A percentile compares a stretch with the other conserved stretches of the same genome.
Conservation (phyloP, 1,284 basidiomycete species). For the Ustilago cynodontis region DNA sequence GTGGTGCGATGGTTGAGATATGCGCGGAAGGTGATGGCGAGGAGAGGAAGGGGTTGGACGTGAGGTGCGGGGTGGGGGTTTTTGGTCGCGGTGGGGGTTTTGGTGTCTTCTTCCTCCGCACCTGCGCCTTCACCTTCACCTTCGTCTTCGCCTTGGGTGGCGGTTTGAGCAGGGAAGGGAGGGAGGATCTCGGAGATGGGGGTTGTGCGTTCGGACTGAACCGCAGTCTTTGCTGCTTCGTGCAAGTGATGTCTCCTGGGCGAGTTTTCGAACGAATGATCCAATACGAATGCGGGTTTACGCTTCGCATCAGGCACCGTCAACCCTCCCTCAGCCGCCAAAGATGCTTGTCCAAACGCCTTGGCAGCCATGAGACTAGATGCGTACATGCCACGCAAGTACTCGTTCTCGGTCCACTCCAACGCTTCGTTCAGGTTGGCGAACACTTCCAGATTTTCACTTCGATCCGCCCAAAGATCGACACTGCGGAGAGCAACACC, state of each 20-base stretch:
- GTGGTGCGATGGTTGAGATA: constrained; percentile 29
- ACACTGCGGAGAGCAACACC: constrained; percentile 72
- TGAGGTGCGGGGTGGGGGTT: constrained; percentile 5
- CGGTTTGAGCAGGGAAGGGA: neutral
- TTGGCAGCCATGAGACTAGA: constrained; percentile 66
- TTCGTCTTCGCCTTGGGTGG: neutral
- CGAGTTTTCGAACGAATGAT: constrained; percentile 78
- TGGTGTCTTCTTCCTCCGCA: neutral
- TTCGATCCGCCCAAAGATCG: constrained; percentile 76
- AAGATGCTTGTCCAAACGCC: constrained; percentile 66
- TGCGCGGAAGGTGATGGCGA: constrained; percentile 60
- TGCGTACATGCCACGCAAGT: constrained; percentile 70
- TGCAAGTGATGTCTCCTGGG: constrained; percentile 81
- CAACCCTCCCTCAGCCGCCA: constrained; percentile 72
- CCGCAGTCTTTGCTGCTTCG: constrained; percentile 76
- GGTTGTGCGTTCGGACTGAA: constrained; percentile 36
- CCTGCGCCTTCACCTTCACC: too few relatives aligned
- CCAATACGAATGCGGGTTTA: constrained; percentile 69
- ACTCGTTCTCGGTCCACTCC: constrained; percentile 78
- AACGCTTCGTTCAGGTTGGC: constrained; percentile 87
- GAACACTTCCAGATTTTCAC: constrained; percentile 77
- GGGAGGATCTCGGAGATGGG: constrained; percentile 33
- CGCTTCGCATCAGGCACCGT: constrained; percentile 65
- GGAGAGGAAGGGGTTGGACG: constrained; percentile 53
- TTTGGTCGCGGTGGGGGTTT: constrained; percentile 1